phyloP scores from a whole-genome alignment of 495 filamentous ascomycete genomes.

The Choiromyces venosus region DNA sequence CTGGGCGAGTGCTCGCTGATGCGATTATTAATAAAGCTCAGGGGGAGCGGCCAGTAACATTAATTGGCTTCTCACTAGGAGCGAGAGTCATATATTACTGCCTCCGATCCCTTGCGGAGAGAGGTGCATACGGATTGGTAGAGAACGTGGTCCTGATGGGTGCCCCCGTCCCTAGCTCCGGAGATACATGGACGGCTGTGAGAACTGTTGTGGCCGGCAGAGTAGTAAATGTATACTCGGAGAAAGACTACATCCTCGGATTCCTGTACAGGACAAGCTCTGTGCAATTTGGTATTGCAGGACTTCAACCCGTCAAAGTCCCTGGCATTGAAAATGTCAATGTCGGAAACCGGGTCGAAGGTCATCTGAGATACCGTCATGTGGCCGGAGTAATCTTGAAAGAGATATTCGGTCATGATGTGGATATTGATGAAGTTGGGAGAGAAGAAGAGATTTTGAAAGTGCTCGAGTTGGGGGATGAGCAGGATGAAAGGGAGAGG shows the following conservation, averaged over 20 bases:
- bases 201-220: conserved; percentile 33
- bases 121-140: conserved; percentile 75
- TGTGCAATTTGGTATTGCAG: conserved; percentile 37
- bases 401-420: conserved; percentile 36
- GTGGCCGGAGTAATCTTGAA: conserved; percentile 26
- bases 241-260: conserved; percentile 35
- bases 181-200: conserved; percentile 22
- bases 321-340: conserved; percentile 34
- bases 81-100: conserved; percentile 83
- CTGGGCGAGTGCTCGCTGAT: conserved; percentile 77
- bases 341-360: conserved; percentile 29
- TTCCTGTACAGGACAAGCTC: conserved; percentile 39
- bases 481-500: conserved; percentile 12
- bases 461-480: background rate
- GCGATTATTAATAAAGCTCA: conserved; percentile 80
- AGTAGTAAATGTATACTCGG: conserved; percentile 34
- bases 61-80: conserved; percentile 88
- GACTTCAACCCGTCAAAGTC: conserved; percentile 33
- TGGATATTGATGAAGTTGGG: conserved; percentile 18
- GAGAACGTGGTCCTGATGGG: conserved; percentile 83
- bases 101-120: conserved; percentile 65
- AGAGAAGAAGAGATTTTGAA: conserved; percentile 20
- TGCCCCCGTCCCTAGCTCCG: conserved; percentile 58
- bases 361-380: conserved; percentile 39
- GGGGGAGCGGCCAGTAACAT: conserved; percentile 78